Conservation (phyloP, 805 yeast genomes). For the Ogataea siamensis region DNA sequence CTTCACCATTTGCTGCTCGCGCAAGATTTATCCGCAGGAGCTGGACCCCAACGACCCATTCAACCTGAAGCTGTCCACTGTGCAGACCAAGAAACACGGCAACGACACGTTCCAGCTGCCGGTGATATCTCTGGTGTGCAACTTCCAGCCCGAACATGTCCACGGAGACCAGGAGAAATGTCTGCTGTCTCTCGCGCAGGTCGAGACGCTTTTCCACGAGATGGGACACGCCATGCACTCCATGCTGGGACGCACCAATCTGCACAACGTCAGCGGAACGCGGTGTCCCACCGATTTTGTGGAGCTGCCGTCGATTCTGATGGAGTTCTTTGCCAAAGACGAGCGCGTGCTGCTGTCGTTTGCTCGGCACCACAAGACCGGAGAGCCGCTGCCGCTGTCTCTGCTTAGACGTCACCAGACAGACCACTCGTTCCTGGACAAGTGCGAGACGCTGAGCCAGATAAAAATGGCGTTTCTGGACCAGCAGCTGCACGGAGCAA, state of each 20-base stretch:
- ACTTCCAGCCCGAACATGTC: conserved; percentile 51
- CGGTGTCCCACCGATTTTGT: conserved; percentile 96
- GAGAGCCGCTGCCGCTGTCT: conserved; percentile 52
- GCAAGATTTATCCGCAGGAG: conserved; percentile 64
- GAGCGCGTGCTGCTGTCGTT: conserved; percentile 69
- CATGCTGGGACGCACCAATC: conserved; percentile 86
- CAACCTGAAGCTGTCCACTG: conserved; percentile 32
- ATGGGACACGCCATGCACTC: conserved; percentile 99
- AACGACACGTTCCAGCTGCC: conserved; percentile 74
- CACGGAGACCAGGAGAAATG: conserved; percentile 44
- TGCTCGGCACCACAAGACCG: conserved; percentile 71
- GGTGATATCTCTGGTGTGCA: conserved; percentile 84
- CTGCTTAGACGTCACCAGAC: conserved; percentile 50
- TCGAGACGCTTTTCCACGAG: conserved; percentile 94
- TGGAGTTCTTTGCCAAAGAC: conserved; percentile 90
- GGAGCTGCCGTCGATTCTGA: conserved; percentile 91
- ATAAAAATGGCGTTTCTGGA: conserved; percentile 88
- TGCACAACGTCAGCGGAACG: conserved; percentile 93
- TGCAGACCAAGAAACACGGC: conserved; percentile 36
- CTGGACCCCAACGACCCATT: conserved; percentile 38
- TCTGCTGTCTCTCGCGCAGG: conserved; percentile 68
- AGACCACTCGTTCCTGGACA: conserved; percentile 51
- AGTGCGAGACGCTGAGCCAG: conserved; percentile 81
- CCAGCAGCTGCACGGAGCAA: conserved; percentile 64
- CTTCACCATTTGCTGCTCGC: conserved; percentile 92